Base-by-base conservation (phyloP, 176 grass and related monocot species). In the Tuctoria greenei region DNA sequence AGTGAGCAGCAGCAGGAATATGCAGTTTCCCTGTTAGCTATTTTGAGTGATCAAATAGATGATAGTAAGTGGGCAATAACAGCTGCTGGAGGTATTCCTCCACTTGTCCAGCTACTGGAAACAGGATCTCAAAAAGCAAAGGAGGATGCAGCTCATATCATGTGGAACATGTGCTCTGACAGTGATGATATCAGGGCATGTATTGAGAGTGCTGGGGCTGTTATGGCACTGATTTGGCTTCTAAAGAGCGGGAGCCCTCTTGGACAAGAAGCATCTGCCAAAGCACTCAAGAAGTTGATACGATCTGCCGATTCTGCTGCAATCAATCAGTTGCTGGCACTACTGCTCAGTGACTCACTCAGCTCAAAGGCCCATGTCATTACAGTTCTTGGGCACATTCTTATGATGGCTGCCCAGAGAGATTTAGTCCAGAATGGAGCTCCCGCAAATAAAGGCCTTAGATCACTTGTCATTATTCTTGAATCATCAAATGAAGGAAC, bases 1-100 rank as follows among this genome's bases (percentile, higher is more conserved):
- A 86, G 91, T 71, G 95, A 98, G 80, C 88, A 94, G 69, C 89
- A 98, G 76, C 91, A 98, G 76, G 95, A 98, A 63, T 90, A 98
- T 82, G 86, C 95, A 62, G 91, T 98, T 90, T 86, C 86, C 2
- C 83, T 98, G 50, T 86, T 98, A 69, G 81, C 84, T 65, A 95
- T 95, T 69, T 91, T 98, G 82, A 98, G 91, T 58, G 87, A 95
- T 76, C 76, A 92, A 88, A 84, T 94, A 88, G 95, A 94, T 79
- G 91, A 98, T 58, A 95, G 95, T 79, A 98, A 94, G 69, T 94
- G 95, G 91, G 95, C 91, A 71, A 92, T 98, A 79, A 94, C 91
- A 66, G 95, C 91, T 94, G 95, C 95, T 84, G 95, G 95, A 61
- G 95, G 91, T 52, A 94, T 98, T 46, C 91, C 93, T 82, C 95